Evolutionary conservation across 495 filamentous ascomycete genomes (phyloP).

Genomic region (Podospora sp.): DNA sequence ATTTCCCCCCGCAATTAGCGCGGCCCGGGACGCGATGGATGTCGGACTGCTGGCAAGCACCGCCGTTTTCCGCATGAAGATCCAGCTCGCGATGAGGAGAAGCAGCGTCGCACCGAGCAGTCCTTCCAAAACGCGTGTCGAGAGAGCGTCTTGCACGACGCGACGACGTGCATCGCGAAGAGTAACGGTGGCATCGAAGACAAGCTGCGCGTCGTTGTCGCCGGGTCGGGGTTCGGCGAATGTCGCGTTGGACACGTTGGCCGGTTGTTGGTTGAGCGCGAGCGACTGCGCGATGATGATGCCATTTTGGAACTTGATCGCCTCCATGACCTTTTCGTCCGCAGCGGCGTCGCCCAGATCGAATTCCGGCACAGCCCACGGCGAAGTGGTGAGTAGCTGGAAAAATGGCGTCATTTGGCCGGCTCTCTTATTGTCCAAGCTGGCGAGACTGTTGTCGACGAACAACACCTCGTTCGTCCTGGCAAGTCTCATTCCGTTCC

Average conservation of each 20-base stretch:
- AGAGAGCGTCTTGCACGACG: slow-evolving; percentile 25
- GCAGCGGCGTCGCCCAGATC: slow-evolving; percentile 20
- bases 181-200: slow-evolving; percentile 2
- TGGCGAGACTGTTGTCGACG: background rate
- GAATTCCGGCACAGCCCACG: slow-evolving; percentile 22
- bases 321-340: slow-evolving; percentile 5
- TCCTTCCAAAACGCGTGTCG: slow-evolving; percentile 26
- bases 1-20: slow-evolving; percentile 20
- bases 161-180: slow-evolving; percentile 14
- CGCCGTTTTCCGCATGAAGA: slow-evolving; percentile 3
- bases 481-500: background rate
- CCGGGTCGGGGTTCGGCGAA: background rate
- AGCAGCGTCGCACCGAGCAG: slow-evolving; percentile 17
- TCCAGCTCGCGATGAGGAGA: slow-evolving; percentile 15
- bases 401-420: slow-evolving; percentile 24
- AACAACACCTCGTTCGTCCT: background rate
- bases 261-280: background rate
- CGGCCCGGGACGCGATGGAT: slow-evolving; percentile 11
- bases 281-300: slow-evolving; percentile 29
- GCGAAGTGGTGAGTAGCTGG: slow-evolving; percentile 23
- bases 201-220: slow-evolving; percentile 5
- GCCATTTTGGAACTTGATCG: slow-evolving; percentile 31
- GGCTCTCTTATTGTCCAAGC: background rate
- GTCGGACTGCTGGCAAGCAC: slow-evolving; percentile 22
- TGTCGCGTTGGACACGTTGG: slow-evolving; percentile 21